Conservation (phyloP, 257 asterid species). For the Jacaranda copaia region DNA sequence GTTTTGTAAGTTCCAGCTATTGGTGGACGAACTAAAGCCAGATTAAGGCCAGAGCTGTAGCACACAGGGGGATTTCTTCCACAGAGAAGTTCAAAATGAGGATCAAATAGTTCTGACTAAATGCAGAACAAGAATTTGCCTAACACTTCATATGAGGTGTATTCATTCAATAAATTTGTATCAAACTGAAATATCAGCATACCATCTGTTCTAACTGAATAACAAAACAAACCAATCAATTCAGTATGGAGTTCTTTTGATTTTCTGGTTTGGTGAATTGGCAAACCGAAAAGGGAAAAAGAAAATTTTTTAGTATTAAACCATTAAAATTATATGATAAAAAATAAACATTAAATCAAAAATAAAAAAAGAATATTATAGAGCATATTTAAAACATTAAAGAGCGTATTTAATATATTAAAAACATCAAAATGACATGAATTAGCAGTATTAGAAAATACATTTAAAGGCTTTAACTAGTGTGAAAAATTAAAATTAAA, state of each 20-base stretch:
- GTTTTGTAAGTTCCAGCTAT: not conserved
- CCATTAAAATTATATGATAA: not conserved
- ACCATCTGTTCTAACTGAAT: too few species aligned
- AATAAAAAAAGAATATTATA: too few species aligned
- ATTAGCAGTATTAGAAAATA: not conserved
- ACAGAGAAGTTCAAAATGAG: not conserved
- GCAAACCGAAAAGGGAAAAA: not conserved
- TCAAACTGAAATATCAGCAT: too few species aligned
- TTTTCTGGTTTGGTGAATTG: not conserved
- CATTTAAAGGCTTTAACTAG: not conserved
- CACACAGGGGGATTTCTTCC: not conserved
- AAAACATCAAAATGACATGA: not conserved
- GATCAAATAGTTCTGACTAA: not conserved
- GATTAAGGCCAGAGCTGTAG: not conserved
- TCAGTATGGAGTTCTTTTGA: too few species aligned
- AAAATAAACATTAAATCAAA: not conserved
- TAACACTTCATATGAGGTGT: too few species aligned
- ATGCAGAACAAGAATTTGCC: not conserved
- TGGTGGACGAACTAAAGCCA: not conserved
- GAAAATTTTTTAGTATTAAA: too few species aligned
- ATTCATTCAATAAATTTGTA: too few species aligned
- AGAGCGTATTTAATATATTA: not conserved
- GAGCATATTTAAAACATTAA: not conserved
- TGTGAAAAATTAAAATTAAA: not conserved
- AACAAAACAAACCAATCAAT: too few species aligned